These are phyloP conservation scores for Podaxis sp. DNA, from an alignment of 768 basidiomycete genomes.

Conservation along the genomic window DNA sequence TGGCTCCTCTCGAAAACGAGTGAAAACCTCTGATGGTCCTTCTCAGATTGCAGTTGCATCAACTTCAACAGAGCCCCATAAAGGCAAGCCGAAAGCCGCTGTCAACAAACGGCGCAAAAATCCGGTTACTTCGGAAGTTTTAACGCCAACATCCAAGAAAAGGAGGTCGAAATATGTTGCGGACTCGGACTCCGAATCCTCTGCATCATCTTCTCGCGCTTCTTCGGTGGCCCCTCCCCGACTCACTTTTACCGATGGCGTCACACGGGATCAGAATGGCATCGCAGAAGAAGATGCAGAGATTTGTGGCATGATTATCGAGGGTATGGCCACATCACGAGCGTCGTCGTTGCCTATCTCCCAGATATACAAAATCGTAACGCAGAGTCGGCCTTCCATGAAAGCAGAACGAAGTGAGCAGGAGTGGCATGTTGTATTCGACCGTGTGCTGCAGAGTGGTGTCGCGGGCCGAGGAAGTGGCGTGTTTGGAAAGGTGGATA, in stretches of 20 bases:
- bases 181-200: constrained; percentile 6
- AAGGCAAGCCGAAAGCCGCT: background rate
- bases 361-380: constrained; percentile 49
- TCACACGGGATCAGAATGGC: constrained; percentile 18
- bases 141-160: background rate
- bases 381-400: constrained; percentile 53
- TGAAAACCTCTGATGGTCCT: background rate
- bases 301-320: constrained; percentile 65
- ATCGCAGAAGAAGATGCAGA: constrained; percentile 35
- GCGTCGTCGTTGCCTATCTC: constrained; percentile 63
- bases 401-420: constrained; percentile 35
- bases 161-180: background rate
- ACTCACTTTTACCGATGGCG: constrained; percentile 6
- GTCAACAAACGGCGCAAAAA: background rate
- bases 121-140: background rate
- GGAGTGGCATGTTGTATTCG: constrained; percentile 52
- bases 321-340: constrained; percentile 69
- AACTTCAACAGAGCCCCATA: background rate
- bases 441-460: constrained; percentile 44
- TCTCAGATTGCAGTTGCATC: background rate
- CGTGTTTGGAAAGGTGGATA: constrained; percentile 73
- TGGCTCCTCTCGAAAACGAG: constrained; percentile 7
- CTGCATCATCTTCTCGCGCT: constrained; percentile 7
- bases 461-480: constrained; percentile 46
- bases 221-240: constrained; percentile 3